Evolutionary conservation across 83 land plant species (phyloP), one percentile per base, ranked within the genome.

Genomic region (Thuja plicata): DNA sequence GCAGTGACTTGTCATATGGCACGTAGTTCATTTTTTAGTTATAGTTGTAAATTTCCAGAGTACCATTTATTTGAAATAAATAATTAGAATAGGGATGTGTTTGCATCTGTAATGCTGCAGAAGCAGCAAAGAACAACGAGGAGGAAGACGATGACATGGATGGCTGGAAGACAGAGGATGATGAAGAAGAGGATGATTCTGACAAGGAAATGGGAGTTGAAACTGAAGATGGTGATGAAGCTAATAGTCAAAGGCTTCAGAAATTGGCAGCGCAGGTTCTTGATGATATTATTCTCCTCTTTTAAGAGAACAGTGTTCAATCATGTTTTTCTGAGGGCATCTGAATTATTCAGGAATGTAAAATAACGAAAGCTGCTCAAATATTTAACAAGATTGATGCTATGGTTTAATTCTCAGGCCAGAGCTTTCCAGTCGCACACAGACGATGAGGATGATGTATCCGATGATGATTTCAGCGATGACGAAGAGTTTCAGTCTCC

Each of bases 401-500:
- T 11, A 34, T 48, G 35, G 15, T 34, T 30, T 32, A 17, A 66
- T 43, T 54, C 24, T 27, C 94, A 98, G 99, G 99, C 98, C 34
- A 98, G 88, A 88, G 92, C 92, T 83, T 94, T 96, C 81, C 96
- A 93, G 24, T 79, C 92, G 12, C 82, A 91, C 88, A 89, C 86
- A 45, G 92, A 91, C 35, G 97, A 95, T n/a, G 95, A 96, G 30
- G 97, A 94, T 77, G 97, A 96, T 60, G 95, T 93, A 37, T 89
- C 92, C 10, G 98, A 96, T 88, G 98, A 97, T 89, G 99, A 97
- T 62, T 95, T 92, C 76, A 95, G 96, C 80, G 99, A 98, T 84
- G 99, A 98, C 92, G 99, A 98, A 88, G 99, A 98, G 87, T 91
- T 97, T 80, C 99, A 98, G 74, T 94, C 99, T 45, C 99, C 99